Percentiles rank a stretch among this genome's conserved stretches.
Evolutionary conservation across 2,329 filamentous ascomycete species (phyloP).

Genomic region (Chaetomiaceae sp.): DNA sequence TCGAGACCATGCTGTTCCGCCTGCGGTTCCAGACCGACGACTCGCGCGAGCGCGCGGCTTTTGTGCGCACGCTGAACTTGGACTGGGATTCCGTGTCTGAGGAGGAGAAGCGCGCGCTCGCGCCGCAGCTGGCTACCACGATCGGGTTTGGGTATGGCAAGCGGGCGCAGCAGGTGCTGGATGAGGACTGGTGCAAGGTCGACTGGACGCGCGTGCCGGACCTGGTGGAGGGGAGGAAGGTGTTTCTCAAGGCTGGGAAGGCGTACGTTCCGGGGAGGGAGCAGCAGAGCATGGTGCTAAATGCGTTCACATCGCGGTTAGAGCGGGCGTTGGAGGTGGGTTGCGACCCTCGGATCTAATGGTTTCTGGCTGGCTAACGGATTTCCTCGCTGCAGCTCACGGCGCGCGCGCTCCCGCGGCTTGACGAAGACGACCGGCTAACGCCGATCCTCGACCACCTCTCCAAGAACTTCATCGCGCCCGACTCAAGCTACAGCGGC

Average conservation of each 20-base stretch:
- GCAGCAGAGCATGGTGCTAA: slow-evolving; percentile 81
- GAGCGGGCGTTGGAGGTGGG: slow-evolving; percentile 77
- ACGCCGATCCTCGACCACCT: slow-evolving; percentile 64
- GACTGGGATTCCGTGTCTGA: slow-evolving; percentile 79
- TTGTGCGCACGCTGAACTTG: slow-evolving; percentile 70
- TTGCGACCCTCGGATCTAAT: background rate
- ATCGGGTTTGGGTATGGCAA: slow-evolving; percentile 32
- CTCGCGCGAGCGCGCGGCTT: slow-evolving; percentile 62
- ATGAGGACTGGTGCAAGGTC: slow-evolving; percentile 95
- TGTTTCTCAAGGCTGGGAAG: slow-evolving; percentile 73
- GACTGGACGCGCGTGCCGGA: slow-evolving; percentile 93
- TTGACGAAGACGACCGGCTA: slow-evolving; percentile 94
- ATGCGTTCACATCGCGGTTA: slow-evolving; percentile 74
- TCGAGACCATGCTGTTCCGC: slow-evolving; percentile 85
- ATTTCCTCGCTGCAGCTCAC: slow-evolving; percentile 54
- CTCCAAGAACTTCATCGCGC: slow-evolving; percentile 92
- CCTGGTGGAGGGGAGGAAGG: slow-evolving; percentile 70
- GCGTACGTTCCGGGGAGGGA: slow-evolving; percentile 86
- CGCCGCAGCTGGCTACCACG: slow-evolving; percentile 53
- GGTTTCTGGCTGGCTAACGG: background rate
- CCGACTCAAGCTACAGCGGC: slow-evolving; percentile 73
- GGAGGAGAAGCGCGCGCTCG: slow-evolving; percentile 64
- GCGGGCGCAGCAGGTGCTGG: slow-evolving; percentile 39
- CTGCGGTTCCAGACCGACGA: slow-evolving; percentile 76
- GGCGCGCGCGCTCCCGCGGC: slow-evolving; percentile 78